phyloP scores from a whole-genome alignment of 2,329 filamentous ascomycete genomes.

The Emydomyces testavorans region DNA sequence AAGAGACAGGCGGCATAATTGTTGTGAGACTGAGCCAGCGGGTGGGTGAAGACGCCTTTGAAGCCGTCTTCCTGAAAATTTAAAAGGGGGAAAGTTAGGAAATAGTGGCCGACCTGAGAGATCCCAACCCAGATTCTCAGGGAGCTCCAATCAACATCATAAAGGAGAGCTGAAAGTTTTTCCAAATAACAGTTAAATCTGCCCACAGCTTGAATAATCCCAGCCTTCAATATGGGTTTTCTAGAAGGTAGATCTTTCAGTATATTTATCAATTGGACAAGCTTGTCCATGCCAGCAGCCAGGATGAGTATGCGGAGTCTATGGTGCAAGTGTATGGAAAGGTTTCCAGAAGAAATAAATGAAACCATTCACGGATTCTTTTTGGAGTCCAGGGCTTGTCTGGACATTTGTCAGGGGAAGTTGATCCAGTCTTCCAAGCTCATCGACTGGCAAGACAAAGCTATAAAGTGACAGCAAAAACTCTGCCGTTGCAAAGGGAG shows the following conservation, averaged over 20 bases:
- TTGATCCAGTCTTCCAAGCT: slow-evolving; percentile 2
- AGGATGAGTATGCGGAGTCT: slow-evolving; percentile 6
- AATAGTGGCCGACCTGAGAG: background rate
- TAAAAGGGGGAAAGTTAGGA: background rate
- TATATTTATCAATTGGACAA: background rate
- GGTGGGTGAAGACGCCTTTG: background rate
- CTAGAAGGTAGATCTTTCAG: slow-evolving; percentile 1
- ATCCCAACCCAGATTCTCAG: background rate
- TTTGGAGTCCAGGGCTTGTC: background rate
- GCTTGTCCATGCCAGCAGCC: slow-evolving; percentile 9
- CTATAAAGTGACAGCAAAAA: background rate
- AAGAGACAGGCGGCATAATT: slow-evolving; percentile 9
- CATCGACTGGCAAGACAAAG: background rate
- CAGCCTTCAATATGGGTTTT: slow-evolving; percentile 3
- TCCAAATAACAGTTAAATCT: slow-evolving; percentile 9
- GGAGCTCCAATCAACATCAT: background rate
- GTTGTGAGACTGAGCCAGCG: slow-evolving; percentile 2
- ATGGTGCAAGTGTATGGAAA: slow-evolving; percentile 1
- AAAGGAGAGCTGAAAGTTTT: background rate
- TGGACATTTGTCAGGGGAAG: background rate
- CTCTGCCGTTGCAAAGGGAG: slow-evolving; percentile 1
- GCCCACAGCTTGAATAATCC: slow-evolving; percentile 3
- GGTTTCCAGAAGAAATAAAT: slow-evolving; percentile 6
- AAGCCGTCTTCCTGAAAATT: slow-evolving; percentile 1
- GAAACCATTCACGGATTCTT: background rate